phyloP scores from a whole-genome alignment of 352 stramenopile species.

The Phytophthora ohioensis region DNA sequence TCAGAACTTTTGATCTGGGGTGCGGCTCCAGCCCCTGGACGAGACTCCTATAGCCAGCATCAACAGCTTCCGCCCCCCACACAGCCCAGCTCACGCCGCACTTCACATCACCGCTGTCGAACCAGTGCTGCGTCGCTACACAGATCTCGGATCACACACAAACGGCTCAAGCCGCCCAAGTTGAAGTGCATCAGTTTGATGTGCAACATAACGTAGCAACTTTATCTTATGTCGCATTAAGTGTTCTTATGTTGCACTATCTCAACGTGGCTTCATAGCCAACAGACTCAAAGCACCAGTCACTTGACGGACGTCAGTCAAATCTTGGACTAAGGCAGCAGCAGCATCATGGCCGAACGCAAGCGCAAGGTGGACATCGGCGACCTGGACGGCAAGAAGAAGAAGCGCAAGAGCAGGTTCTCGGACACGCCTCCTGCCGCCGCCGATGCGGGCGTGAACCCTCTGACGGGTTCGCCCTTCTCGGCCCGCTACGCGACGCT shows the following conservation, averaged over 20 bases:
- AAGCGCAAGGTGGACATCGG: constrained; percentile 77
- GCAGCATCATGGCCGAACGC: constrained; percentile 57
- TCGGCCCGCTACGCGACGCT: constrained; percentile 94
- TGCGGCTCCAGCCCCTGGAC: no score
- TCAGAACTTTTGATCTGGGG: no score
- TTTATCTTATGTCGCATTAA: no score
- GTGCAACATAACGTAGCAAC: not conserved
- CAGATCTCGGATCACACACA: no score
- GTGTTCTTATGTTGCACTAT: not conserved
- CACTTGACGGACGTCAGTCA: constrained; percentile 17
- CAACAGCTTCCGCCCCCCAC: no score
- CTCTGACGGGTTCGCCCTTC: constrained; percentile 91
- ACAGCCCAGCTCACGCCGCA: no score
- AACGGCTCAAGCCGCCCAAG: no score
- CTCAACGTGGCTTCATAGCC: constrained; percentile 5
- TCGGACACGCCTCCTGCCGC: constrained; percentile 57
- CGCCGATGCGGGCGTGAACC: constrained; percentile 73
- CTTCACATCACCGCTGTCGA: no score
- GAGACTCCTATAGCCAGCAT: no score
- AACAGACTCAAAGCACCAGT: constrained; percentile 15
- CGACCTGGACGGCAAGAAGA: constrained; percentile 46
- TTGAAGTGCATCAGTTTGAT: not conserved
- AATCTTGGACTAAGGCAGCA: constrained; percentile 12
- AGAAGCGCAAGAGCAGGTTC: constrained; percentile 86
- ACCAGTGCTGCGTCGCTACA: no score